Evolutionary conservation across 495 filamentous ascomycete genomes (phyloP).

Genomic region (Podospora conica): DNA sequence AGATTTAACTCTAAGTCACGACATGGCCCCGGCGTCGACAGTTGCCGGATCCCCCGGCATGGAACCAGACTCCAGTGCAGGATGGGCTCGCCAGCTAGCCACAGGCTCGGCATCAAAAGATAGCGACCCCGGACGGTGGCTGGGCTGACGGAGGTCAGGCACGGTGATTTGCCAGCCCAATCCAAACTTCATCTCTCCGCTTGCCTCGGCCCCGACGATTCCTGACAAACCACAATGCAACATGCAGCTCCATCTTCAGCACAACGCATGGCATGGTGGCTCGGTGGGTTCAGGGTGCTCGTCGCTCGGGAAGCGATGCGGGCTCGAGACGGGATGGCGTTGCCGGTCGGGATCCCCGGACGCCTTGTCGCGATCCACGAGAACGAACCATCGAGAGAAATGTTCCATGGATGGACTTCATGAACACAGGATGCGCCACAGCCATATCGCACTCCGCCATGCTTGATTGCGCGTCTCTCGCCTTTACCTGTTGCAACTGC

Average conservation of each 20-base stretch:
- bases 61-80: neutral
- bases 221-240: neutral
- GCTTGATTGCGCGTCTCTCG: neutral
- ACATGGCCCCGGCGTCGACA: neutral
- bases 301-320: neutral
- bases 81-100: neutral
- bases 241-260: neutral
- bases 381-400: neutral
- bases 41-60: neutral
- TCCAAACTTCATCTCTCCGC: neutral
- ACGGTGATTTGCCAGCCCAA: neutral
- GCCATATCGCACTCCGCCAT: neutral
- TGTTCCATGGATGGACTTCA: neutral
- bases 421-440: neutral
- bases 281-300: neutral
- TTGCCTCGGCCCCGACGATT: neutral
- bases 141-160: slow-evolving; percentile 1
- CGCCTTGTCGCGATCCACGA: neutral
- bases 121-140: slow-evolving; percentile 1
- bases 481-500: too few relatives aligned
- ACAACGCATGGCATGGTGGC: neutral
- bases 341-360: neutral
- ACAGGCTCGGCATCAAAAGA: neutral
- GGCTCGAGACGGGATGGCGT: neutral
- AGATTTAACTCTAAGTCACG: neutral